Evolutionary conservation across 345 rosid genomes (phyloP).

Genomic region (Lenwebbia sp.): DNA sequence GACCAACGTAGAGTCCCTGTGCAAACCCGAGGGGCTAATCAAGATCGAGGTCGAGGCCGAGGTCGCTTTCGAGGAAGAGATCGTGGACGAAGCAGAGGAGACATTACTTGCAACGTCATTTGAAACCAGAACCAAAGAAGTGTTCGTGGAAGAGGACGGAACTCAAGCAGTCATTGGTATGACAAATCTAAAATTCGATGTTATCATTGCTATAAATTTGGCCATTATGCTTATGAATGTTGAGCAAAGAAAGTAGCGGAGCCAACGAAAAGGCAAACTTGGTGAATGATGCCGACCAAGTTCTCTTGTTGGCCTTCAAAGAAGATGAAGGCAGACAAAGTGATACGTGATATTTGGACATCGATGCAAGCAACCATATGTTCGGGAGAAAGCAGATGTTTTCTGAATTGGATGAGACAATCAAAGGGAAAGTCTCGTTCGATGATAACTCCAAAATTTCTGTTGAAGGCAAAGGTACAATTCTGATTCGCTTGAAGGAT

Average conservation of each 20-base stretch:
- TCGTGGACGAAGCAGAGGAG: too few relatives aligned
- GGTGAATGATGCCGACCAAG: not conserved
- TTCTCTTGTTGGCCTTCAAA: not conserved
- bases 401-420: not conserved
- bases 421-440: not conserved
- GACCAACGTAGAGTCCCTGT: not conserved
- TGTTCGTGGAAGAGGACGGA: too few relatives aligned
- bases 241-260: not conserved
- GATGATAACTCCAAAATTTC: not conserved
- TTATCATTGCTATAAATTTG: not conserved
- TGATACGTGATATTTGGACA: not conserved
- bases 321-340: not conserved
- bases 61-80: too few relatives aligned
- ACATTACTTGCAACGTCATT: too few relatives aligned
- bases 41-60: not conserved
- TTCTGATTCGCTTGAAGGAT: too few relatives aligned
- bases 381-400: not conserved
- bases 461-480: not conserved
- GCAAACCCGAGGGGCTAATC: fast-evolving
- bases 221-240: not conserved
- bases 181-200: not conserved
- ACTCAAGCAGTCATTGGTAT: too few relatives aligned
- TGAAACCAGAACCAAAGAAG: too few relatives aligned
- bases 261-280: not conserved
- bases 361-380: not conserved